These are phyloP conservation scores for Pseudocercospora fijiensis DNA, from an alignment of 2,329 filamentous ascomycete genomes.

Conservation along the genomic window DNA sequence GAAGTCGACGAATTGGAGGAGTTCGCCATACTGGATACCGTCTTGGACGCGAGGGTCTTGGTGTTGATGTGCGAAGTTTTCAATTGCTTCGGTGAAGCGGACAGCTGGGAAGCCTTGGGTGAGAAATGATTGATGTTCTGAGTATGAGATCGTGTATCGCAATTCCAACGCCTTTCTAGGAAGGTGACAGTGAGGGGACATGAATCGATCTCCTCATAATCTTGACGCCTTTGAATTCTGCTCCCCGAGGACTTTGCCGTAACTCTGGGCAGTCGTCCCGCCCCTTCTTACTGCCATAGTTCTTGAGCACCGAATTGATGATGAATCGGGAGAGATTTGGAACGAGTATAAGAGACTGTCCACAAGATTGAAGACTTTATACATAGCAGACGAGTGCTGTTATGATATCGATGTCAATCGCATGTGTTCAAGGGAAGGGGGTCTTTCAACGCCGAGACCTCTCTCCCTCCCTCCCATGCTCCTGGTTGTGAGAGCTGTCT, in stretches of 20 bases:
- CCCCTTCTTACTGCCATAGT: too few relatives aligned
- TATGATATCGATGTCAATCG: not conserved
- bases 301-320: too few relatives aligned
- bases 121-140: constrained; percentile 57
- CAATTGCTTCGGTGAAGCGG: constrained; percentile 59
- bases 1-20: constrained; percentile 59
- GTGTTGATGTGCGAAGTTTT: constrained; percentile 59
- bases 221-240: too few relatives aligned
- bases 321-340: too few relatives aligned
- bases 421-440: too few relatives aligned
- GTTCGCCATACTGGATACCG: constrained; percentile 56
- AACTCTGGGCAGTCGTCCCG: too few relatives aligned
- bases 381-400: too few relatives aligned
- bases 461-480: not conserved
- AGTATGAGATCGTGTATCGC: not conserved
- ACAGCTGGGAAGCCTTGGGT: constrained; percentile 56
- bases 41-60: constrained; percentile 54
- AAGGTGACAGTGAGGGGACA: constrained; percentile 3
- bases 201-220: too few relatives aligned
- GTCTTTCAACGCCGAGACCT: too few relatives aligned
- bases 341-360: too few relatives aligned
- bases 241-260: too few relatives aligned
- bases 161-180: constrained; percentile 12
- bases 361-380: too few relatives aligned
- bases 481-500: not conserved